Percentiles rank a stretch among this genome's conserved stretches.
phyloP scores from a whole-genome alignment of 1,139 yeast genomes.

The Yamadazyma aaseri region DNA sequence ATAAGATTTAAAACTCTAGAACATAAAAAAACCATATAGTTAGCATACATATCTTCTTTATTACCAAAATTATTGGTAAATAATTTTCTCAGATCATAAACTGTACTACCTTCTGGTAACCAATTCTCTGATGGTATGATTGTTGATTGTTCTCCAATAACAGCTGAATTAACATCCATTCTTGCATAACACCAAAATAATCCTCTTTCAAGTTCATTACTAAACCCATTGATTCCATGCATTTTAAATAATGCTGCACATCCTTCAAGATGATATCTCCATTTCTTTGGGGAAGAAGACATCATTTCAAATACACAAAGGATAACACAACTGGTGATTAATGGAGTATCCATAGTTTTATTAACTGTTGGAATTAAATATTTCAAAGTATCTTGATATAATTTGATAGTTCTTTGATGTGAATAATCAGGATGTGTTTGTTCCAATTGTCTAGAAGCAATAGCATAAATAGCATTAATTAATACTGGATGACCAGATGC shows the following conservation, averaged over 20 bases:
- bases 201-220: conserved; percentile 27
- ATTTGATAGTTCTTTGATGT: conserved; percentile 16
- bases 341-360: conserved; percentile 19
- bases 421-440: conserved; percentile 17
- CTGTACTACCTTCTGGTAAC: conserved; percentile 26
- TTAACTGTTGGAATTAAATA: conserved; percentile 29
- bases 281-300: conserved; percentile 30
- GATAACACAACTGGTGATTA: conserved; percentile 27
- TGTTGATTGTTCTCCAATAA: conserved; percentile 33
- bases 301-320: conserved; percentile 36
- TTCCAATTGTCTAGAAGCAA: conserved; percentile 30
- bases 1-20: conserved; percentile 33
- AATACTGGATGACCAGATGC: conserved; percentile 20
- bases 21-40: conserved; percentile 36
- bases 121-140: conserved; percentile 30
- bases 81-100: conserved; percentile 21
- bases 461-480: conserved; percentile 26
- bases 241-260: conserved; percentile 35
- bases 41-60: conserved; percentile 38
- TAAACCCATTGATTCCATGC: conserved; percentile 36
- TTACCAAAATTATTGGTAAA: conserved; percentile 18
- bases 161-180: conserved; percentile 37
- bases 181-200: conserved; percentile 39
- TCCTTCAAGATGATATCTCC: conserved; percentile 38
- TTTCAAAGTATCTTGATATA: conserved; percentile 26